These are phyloP conservation scores for Podosphaera fusca DNA, from an alignment of 2,329 filamentous ascomycete genomes.

Conservation along the genomic window DNA sequence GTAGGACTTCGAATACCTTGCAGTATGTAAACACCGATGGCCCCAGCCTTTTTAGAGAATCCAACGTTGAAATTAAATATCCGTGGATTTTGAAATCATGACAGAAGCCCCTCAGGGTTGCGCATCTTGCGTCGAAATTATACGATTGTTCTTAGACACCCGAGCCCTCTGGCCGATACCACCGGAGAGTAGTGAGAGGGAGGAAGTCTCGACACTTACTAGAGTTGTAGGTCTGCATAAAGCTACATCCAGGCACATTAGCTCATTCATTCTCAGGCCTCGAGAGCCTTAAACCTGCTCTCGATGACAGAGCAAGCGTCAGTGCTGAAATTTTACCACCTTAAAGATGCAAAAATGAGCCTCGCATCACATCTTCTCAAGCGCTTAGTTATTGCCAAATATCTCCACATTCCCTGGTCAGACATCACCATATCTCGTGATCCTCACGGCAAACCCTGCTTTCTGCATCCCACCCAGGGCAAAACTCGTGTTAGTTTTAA, in stretches of 20 bases:
- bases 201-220: conserved; percentile 17
- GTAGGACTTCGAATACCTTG: no score
- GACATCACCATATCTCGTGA: conserved; percentile 32
- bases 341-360: conserved; percentile 52
- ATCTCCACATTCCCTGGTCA: conserved; percentile 35
- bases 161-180: conserved; percentile 29
- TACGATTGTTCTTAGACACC: conserved; percentile 41
- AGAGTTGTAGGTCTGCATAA: conserved; percentile 8
- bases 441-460: conserved; percentile 22
- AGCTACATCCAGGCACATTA: background rate
- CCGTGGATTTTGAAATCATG: no score
- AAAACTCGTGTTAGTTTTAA: conserved; percentile 35
- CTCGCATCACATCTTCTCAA: conserved; percentile 54
- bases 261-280: conserved; percentile 21
- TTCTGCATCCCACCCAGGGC: conserved; percentile 8
- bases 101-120: no score
- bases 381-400: conserved; percentile 39
- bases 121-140: conserved; percentile 15
- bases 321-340: conserved; percentile 38
- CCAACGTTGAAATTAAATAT: no score
- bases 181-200: conserved; percentile 16
- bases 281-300: conserved; percentile 29
- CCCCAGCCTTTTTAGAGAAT: no score
- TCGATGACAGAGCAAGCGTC: conserved; percentile 29
- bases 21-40: no score